A percentile compares a stretch with the other conserved stretches of the same genome.
Evolutionary conservation across 257 asterid species (phyloP).

Genomic region (Gardenia jasminoides): DNA sequence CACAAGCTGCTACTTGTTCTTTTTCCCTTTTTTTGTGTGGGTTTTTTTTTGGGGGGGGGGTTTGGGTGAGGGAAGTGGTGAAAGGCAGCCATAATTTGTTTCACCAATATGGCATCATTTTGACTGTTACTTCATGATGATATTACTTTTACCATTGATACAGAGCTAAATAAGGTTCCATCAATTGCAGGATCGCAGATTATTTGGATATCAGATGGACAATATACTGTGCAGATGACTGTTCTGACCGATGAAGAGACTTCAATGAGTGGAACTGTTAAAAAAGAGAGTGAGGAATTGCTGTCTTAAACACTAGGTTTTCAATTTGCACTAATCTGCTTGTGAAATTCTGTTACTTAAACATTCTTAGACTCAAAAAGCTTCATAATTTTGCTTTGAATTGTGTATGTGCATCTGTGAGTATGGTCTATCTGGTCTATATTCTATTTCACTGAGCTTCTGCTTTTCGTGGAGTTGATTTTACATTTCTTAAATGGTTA

Average conservation of each 20-base stretch:
- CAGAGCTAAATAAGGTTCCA: not conserved
- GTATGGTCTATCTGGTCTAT: not conserved
- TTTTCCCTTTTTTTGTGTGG: no score
- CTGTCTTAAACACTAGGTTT: constrained; percentile 54
- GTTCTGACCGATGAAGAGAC: constrained; percentile 45
- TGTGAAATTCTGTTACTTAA: not conserved
- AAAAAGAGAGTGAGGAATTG: constrained; percentile 36
- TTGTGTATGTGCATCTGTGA: not conserved
- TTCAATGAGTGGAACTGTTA: constrained; percentile 39
- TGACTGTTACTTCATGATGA: not conserved
- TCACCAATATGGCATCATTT: not conserved
- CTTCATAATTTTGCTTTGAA: not conserved
- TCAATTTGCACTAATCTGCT: constrained; percentile 2
- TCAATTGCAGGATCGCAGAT: constrained; percentile 57
- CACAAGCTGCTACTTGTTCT: not conserved
- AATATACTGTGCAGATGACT: constrained; percentile 60
- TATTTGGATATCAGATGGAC: constrained; percentile 84
- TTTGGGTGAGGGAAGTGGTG: no score
- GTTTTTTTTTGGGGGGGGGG: no score
- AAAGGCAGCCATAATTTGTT: not conserved
- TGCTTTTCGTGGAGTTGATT: not conserved
- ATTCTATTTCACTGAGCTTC: not conserved
- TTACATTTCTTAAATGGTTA: not conserved
- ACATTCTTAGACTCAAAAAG: not conserved
- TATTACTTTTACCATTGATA: not conserved